phyloP scores from a whole-genome alignment of 1,284 basidiomycete species.

The Leccinum fallax region DNA sequence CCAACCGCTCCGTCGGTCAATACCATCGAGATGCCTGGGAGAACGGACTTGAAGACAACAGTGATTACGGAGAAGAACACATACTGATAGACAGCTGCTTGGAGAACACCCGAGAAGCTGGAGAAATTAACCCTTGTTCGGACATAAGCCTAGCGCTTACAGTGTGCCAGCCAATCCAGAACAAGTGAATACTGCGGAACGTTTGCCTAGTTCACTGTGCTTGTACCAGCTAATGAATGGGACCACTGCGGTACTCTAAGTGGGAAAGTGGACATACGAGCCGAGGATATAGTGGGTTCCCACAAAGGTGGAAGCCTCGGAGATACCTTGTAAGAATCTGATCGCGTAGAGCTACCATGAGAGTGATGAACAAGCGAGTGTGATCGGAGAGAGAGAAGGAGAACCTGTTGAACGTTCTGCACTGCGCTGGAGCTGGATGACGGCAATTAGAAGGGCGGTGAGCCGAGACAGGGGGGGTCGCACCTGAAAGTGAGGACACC shows the following conservation, averaged over 20 bases:
- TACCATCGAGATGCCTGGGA: slow-evolving; percentile 56
- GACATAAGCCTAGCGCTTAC: slow-evolving; percentile 37
- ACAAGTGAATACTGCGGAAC: slow-evolving; percentile 71
- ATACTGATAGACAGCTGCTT: slow-evolving; percentile 64
- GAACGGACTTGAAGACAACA: neutral
- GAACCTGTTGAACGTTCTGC: slow-evolving; percentile 56
- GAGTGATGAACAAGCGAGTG: slow-evolving; percentile 15
- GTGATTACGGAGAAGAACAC: neutral
- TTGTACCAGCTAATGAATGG: slow-evolving; percentile 63
- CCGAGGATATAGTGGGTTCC: slow-evolving; percentile 77
- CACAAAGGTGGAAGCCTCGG: slow-evolving; percentile 74
- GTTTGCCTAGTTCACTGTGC: slow-evolving; percentile 66
- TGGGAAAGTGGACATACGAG: slow-evolving; percentile 44
- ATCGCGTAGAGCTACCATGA: slow-evolving; percentile 62
- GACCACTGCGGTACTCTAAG: neutral
- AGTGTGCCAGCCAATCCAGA: slow-evolving; percentile 67
- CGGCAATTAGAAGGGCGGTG: neutral
- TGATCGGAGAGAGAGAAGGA: neutral
- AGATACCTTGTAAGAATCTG: slow-evolving; percentile 73
- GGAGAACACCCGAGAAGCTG: slow-evolving; percentile 73
- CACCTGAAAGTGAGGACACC: slow-evolving; percentile 66
- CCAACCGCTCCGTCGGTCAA: slow-evolving; percentile 63
- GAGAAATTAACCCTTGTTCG: slow-evolving; percentile 2
- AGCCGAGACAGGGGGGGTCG: slow-evolving; percentile 7
- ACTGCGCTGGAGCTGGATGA: slow-evolving; percentile 55